A percentile compares a stretch with the other conserved stretches of the same genome.
These are phyloP conservation scores for Camelina hispida DNA, from an alignment of 345 rosid species.

Conservation along the genomic window DNA sequence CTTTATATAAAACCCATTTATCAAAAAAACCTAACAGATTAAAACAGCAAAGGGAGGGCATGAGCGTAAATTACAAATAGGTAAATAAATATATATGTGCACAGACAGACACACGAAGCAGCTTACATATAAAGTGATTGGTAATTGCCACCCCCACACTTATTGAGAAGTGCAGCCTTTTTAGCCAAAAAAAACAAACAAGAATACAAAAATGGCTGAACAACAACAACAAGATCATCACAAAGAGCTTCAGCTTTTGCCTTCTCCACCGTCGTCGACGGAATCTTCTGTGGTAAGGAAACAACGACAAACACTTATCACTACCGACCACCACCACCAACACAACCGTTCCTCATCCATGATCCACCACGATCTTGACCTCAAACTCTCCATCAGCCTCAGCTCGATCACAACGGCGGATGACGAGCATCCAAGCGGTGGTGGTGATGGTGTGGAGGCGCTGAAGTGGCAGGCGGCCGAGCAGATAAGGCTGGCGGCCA, in stretches of 20 bases:
- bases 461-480: conserved; percentile 95
- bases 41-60: background rate
- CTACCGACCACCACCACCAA: conserved; percentile 29
- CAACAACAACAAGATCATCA: conserved; percentile 51
- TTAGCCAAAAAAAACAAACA: conserved; percentile 22
- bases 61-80: conserved; percentile 4
- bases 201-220: conserved; percentile 31
- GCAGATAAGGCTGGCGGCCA: conserved; percentile 77
- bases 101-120: conserved; percentile 38
- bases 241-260: conserved; percentile 82
- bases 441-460: conserved; percentile 55
- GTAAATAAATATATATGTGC: conserved; percentile 5
- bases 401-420: conserved; percentile 51
- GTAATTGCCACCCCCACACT: conserved; percentile 38
- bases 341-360: conserved; percentile 40
- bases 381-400: conserved; percentile 84
- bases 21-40: background rate
- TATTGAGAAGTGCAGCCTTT: conserved; percentile 42
- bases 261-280: conserved; percentile 50
- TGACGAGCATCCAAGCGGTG: conserved; percentile 38
- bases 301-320: conserved; percentile 22
- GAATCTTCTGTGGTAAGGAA: conserved; percentile 34
- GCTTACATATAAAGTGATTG: conserved; percentile 45
- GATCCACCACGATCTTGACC: conserved; percentile 72
- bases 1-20: background rate